Base-by-base conservation (phyloP, 768 basidiomycete species). In the Infundibulicybe gibba region DNA sequence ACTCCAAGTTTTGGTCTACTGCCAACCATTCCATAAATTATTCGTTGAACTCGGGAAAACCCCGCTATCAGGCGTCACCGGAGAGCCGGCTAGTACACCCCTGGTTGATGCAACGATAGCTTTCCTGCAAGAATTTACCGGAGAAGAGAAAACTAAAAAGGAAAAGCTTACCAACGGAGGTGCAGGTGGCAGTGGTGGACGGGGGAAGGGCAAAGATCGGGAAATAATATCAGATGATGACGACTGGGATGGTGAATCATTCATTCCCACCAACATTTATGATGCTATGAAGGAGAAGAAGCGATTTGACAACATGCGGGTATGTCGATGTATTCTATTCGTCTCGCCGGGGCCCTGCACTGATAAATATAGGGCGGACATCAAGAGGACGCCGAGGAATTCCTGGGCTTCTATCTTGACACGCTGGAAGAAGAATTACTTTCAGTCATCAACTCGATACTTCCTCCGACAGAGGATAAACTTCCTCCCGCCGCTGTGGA, bases 371-470 rank as follows among this genome's bases (percentile, higher is more conserved):
- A 92, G 80, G 83, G 90, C 32, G 94, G 94, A 0, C 90, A 93
- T 49, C 95, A 99, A 68, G 95, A 99, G 63, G 95, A 99, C 49
- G 95, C 94, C 9, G 94, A 99, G 64, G 95, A 99, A 65, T 98
- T 97, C 64, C 73, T 98, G n/a, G 95, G 95, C 3, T 97, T 97
- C 68, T 95, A 91, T 68, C 74, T 97, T 19, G 93, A 97, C 56
- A 90, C 93, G 0, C 70, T 99, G 5, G 92, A 95, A 63, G 95
- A 99, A 61, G 95, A 98, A 68, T 61, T 97, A 10, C 67, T 90
- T 3, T 72, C 75, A 3, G 66, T 95, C n/a, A 64, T 81, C 6
- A 70, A 80, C 5, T 73, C 81, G 0, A 57, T 84, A 13, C 62
- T 67, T 10, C 68, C 76, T 2, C 62, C 72, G 9, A 55, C 66